Base-by-base conservation (phyloP, 257 asterid genomes). In the Thymus quinquecostatus region DNA sequence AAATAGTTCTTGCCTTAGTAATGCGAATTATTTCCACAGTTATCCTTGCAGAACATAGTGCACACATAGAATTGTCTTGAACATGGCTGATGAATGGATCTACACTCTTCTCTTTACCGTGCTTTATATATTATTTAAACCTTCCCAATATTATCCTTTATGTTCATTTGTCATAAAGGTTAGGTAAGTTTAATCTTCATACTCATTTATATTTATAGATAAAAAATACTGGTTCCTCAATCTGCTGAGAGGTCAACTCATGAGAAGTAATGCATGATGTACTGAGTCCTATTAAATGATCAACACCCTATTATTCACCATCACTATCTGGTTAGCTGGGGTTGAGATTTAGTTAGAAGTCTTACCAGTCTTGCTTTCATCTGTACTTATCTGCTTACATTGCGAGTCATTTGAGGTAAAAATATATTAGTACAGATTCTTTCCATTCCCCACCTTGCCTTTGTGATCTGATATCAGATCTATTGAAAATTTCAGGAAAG, bases 401-500 rank as follows among this genome's bases (percentile, higher is more conserved):
- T 51, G 40, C 57, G 55, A 55, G 64, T 47, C 49, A 32, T 38
- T 21, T 21, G 50, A 45, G 66, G 40, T 43, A 60, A 66, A 36
- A 48, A 27, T 70, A 21, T 21, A 21, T 60, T 69, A 44, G 43
- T 28, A 47, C 38, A 34, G 54, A 32, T 28, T n/a, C 57, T 58
- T 63, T 28, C 60, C 40, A 8, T 43, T 66, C 69, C 21, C 59
- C 68, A 44, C 69, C 30, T 72, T 73, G 44, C 59, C 10, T 47
- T 10, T 60, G 54, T 58, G 69, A 58, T 62, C 71, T 80, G 60
- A 71, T 36, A 27, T 70, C 30, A 77, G 10, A 32, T 72, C 30
- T 56, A 69, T 72, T 73, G 70, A 64, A 63, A 41, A 21, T 81
- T 80, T 56, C 87, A 86, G 99, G 99, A 95, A 84, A 89, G 99